A percentile compares a stretch with the other conserved stretches of the same genome.
Evolutionary conservation across 805 yeast species (phyloP).

Genomic region (Suhomyces prunicola): DNA sequence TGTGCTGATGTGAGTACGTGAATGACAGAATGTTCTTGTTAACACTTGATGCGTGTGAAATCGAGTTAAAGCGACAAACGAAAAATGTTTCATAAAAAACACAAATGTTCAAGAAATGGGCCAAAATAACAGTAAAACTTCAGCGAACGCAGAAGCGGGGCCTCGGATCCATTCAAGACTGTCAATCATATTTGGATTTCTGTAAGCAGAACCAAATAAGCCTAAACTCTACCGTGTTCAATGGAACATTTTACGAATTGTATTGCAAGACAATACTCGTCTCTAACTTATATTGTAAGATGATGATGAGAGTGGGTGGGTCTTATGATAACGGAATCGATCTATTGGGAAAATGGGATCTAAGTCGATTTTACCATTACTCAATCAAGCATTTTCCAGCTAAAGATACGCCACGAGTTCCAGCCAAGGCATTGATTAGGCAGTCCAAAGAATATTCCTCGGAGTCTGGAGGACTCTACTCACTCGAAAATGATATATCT

Average conservation of each 20-base stretch:
- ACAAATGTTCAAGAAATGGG: neutral
- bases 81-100: too few species aligned
- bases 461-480: conserved; percentile 7
- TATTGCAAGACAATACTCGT: conserved; percentile 39
- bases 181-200: conserved; percentile 27
- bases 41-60: neutral
- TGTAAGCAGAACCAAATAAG: conserved; percentile 22
- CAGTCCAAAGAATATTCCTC: conserved; percentile 3
- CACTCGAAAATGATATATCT: conserved; percentile 30
- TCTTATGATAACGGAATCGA: conserved; percentile 58
- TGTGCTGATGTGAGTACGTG: neutral
- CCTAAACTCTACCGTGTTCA: conserved; percentile 42
- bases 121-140: neutral
- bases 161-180: conserved; percentile 15
- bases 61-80: neutral
- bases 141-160: neutral
- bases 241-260: conserved; percentile 56
- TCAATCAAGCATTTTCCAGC: neutral
- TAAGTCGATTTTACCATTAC: conserved; percentile 18
- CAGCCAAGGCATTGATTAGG: conserved; percentile 3
- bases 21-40: neutral
- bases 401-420: neutral
- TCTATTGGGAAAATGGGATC: conserved; percentile 51
- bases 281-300: conserved; percentile 32
- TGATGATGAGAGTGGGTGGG: conserved; percentile 50